Base-by-base conservation (phyloP, 2,329 filamentous ascomycete genomes). In the Epichloe glyceriae region DNA sequence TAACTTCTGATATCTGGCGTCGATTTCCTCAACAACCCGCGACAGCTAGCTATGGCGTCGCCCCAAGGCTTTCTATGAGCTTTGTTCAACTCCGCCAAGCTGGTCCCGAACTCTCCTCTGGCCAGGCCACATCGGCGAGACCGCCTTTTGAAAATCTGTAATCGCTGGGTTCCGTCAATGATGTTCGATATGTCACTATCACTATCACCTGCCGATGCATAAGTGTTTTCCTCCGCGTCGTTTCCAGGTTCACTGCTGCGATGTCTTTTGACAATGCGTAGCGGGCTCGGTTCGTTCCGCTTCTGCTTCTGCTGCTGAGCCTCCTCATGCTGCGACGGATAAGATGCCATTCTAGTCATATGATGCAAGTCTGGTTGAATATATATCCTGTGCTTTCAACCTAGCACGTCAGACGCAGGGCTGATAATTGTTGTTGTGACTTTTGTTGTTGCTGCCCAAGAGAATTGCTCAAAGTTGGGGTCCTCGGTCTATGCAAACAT, bases 231-330 rank as follows among this genome's bases (percentile, higher is more conserved):
- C 15, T 33, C 40, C n/a, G 7, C 6, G 1, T 37, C 35, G 30
- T 17, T 26, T 8, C 38, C 15, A 17, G n/a, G 14, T 14, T 35
- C 35, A 17, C 12, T 50, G 33, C 49, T 39, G 26, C 52, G 50
- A 8, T 46, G 43, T 35, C 64, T 64, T 59, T 77, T 80, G 58
- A 71, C 60, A 58, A 80, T 74, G 40, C 73, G 70, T 35, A 79
- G 60, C 11, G 78, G 77, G 34, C 67, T 67, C 17, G 74, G 71
- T 51, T 60, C 58, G 57, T 63, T 64, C 20, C 26, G 46, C 34
- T 47, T 20, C 26, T 22, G 33, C 30, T 41, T 34, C 15, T 40
- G 49, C 37, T 30, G 6, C 7, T 11, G 26, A 30, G 26, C 46
- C 12, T 39, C 26, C 3, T 34, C 20, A 30, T 38, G 17, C 22